Conservation (phyloP, 2,329 filamentous ascomycete genomes). For the Hymenotorrendiella dingleyae region DNA sequence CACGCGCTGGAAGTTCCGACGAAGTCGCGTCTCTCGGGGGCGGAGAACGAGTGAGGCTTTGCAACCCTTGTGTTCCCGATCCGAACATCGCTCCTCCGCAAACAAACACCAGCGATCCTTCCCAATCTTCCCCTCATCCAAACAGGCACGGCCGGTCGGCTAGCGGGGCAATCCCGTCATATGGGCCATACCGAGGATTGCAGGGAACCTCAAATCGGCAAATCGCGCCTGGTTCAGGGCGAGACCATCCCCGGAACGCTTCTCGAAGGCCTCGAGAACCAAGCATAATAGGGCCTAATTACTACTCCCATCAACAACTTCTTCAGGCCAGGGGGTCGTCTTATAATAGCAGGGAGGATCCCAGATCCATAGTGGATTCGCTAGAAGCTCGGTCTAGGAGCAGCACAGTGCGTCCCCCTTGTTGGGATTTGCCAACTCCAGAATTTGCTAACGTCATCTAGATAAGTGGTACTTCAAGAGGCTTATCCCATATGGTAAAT, state of each 20-base stretch:
- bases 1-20: slow-evolving; percentile 15
- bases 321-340: slow-evolving; percentile 6
- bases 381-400: slow-evolving; percentile 21
- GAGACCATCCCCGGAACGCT: slow-evolving; percentile 4
- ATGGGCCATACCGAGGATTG: slow-evolving; percentile 4
- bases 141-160: slow-evolving; percentile 15
- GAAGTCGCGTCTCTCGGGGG: slow-evolving; percentile 43
- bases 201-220: slow-evolving; percentile 3
- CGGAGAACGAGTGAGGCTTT: slow-evolving; percentile 63
- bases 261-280: slow-evolving; percentile 11
- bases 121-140: slow-evolving; percentile 4
- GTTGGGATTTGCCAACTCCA: not conserved
- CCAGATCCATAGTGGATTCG: slow-evolving; percentile 8
- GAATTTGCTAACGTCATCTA: slow-evolving; percentile 2
- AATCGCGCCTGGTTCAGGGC: slow-evolving; percentile 4
- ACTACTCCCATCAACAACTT: slow-evolving; percentile 1
- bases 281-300: slow-evolving; percentile 5
- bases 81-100: slow-evolving; percentile 53
- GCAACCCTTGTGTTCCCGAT: slow-evolving; percentile 68
- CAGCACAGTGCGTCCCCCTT: slow-evolving; percentile 21
- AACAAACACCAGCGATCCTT: slow-evolving; percentile 11
- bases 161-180: slow-evolving; percentile 12
- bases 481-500: slow-evolving; percentile 5
- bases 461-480: slow-evolving; percentile 8
- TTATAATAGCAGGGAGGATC: slow-evolving; percentile 9